Percentiles rank a stretch among this genome's conserved stretches.
phyloP scores from a whole-genome alignment of 768 basidiomycete species.

The Boletus rubroflammeus region DNA sequence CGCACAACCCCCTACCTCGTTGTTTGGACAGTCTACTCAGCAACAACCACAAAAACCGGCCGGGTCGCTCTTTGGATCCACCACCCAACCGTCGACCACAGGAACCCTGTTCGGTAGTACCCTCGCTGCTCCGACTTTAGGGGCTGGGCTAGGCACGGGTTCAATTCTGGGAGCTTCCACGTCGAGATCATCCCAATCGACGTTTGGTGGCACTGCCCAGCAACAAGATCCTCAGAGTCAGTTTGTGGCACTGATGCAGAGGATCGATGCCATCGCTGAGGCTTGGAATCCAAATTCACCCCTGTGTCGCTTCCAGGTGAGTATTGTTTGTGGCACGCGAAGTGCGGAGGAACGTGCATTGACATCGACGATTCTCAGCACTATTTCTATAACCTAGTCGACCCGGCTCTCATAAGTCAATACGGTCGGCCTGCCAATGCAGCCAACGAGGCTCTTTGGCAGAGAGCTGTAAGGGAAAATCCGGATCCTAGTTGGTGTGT shows the following conservation, averaged over 20 bases:
- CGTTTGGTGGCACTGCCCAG: slow-evolving; percentile 37
- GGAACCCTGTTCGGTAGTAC: slow-evolving; percentile 37
- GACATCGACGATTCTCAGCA: slow-evolving; percentile 42
- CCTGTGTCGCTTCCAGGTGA: slow-evolving; percentile 78
- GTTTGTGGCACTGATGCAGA: slow-evolving; percentile 48
- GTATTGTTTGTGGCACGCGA: neutral
- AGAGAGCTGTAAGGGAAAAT: slow-evolving; percentile 75
- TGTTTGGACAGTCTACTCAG: slow-evolving; percentile 23
- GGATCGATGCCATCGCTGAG: slow-evolving; percentile 59
- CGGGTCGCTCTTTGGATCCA: slow-evolving; percentile 33
- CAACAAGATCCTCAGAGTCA: slow-evolving; percentile 62
- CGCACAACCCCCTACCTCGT: slow-evolving; percentile 14
- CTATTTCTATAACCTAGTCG: slow-evolving; percentile 82
- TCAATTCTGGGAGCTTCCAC: slow-evolving; percentile 31
- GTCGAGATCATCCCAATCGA: slow-evolving; percentile 33
- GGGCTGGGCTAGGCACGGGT: slow-evolving; percentile 20
- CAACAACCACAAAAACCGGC: slow-evolving; percentile 22
- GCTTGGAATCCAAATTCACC: slow-evolving; percentile 71
- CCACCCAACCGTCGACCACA: slow-evolving; percentile 21
- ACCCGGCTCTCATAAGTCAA: slow-evolving; percentile 57
- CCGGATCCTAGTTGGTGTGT: slow-evolving; percentile 73
- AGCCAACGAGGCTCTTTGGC: slow-evolving; percentile 69
- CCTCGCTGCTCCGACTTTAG: slow-evolving; percentile 33
- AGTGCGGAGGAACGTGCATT: neutral
- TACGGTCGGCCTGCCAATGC: slow-evolving; percentile 74